Percentiles rank a stretch among this genome's conserved stretches.
Evolutionary conservation across 2,329 filamentous ascomycete genomes (phyloP).

Genomic region (Aureobasidium zeae): DNA sequence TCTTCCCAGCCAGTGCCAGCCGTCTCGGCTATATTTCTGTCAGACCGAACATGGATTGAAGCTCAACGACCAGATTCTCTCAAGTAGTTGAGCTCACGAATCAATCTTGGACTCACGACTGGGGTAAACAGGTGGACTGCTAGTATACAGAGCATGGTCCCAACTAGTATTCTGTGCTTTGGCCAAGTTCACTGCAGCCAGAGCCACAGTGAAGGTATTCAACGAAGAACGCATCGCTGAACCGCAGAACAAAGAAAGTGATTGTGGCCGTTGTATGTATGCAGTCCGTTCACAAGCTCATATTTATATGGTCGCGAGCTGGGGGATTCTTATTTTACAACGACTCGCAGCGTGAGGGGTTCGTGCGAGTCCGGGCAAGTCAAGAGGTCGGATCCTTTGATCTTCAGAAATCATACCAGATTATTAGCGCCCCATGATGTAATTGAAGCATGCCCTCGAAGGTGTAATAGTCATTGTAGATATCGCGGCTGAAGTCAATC

Average conservation of each 20-base stretch:
- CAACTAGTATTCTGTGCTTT: constrained; percentile 17
- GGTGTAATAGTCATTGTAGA: too few relatives aligned
- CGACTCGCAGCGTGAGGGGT: constrained; percentile 5
- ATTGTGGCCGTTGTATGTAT: not conserved
- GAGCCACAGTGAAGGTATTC: constrained; percentile 1
- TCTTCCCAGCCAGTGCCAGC: constrained; percentile 21
- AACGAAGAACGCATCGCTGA: not conserved
- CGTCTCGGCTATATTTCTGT: constrained; percentile 18
- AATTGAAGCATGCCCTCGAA: too few relatives aligned
- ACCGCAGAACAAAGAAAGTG: not conserved
- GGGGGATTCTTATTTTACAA: not conserved
- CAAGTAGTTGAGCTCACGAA: not conserved
- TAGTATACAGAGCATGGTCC: constrained; percentile 21
- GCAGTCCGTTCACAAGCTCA: not conserved
- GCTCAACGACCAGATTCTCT: too few relatives aligned
- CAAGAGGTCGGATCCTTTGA: too few relatives aligned
- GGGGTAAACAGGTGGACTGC: constrained; percentile 22
- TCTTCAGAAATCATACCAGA: too few relatives aligned
- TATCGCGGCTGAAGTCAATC: too few relatives aligned
- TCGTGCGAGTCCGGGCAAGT: too few relatives aligned
- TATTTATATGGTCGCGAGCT: constrained; percentile 6
- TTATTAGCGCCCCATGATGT: too few relatives aligned
- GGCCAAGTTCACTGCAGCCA: constrained; percentile 2
- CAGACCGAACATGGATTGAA: not conserved
- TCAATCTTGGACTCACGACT: constrained; percentile 18